Conservation (phyloP, 495 filamentous ascomycete genomes). For the Physcia stellaris region DNA sequence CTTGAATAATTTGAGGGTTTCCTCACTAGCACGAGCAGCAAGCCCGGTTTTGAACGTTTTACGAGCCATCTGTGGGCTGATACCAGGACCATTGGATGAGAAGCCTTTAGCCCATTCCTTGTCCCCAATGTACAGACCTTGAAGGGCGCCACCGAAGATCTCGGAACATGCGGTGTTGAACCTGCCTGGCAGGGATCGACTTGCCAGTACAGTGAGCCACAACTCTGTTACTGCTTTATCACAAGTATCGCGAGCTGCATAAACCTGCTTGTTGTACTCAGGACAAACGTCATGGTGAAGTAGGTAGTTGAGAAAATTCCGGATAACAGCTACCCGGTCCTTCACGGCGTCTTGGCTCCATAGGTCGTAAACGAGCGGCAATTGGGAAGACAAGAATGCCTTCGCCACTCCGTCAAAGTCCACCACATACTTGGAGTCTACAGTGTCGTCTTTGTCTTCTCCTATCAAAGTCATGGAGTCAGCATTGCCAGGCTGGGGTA, state of each 20-base stretch:
- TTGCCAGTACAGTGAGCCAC: slow-evolving; percentile 36
- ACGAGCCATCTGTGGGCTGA: slow-evolving; percentile 26
- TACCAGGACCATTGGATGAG: slow-evolving; percentile 15
- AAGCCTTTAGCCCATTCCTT: slow-evolving; percentile 22
- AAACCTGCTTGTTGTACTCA: slow-evolving; percentile 56
- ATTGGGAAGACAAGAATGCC: slow-evolving; percentile 58
- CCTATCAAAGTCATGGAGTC: slow-evolving; percentile 27
- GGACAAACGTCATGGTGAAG: slow-evolving; percentile 72
- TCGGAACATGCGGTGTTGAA: slow-evolving; percentile 59
- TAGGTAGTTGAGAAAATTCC: slow-evolving; percentile 84
- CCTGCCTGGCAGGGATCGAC: slow-evolving; percentile 44
- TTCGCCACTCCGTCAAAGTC: slow-evolving; percentile 67
- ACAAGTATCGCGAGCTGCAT: slow-evolving; percentile 52
- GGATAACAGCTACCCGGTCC: slow-evolving; percentile 44
- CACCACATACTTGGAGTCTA: slow-evolving; percentile 45
- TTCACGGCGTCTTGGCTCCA: slow-evolving; percentile 35
- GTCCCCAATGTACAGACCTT: slow-evolving; percentile 19
- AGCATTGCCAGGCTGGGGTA: too few relatives aligned
- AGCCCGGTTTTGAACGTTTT: slow-evolving; percentile 32
- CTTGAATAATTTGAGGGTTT: slow-evolving; percentile 21
- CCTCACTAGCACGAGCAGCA: slow-evolving; percentile 26
- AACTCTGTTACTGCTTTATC: slow-evolving; percentile 54
- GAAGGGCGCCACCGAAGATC: slow-evolving; percentile 40
- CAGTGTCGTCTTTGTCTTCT: slow-evolving; percentile 33
- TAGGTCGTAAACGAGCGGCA: slow-evolving; percentile 30